phyloP scores from a whole-genome alignment of 2,329 filamentous ascomycete species.

The Arachnopeziza araneosa region DNA sequence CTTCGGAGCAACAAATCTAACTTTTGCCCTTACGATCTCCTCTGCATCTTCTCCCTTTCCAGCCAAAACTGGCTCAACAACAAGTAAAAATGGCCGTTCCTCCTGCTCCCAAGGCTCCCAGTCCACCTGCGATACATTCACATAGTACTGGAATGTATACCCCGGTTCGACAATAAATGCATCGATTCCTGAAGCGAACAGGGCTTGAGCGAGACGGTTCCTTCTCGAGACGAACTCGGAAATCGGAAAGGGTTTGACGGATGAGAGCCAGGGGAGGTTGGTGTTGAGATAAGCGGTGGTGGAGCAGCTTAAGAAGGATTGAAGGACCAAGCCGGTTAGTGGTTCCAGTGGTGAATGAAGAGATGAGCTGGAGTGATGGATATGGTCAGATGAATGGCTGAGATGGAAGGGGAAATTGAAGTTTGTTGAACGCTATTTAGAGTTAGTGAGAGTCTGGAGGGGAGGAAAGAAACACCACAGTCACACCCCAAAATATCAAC shows the following conservation, averaged over 20 bases:
- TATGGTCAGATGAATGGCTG: too few species aligned
- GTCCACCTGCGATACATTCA: slow-evolving; percentile 53
- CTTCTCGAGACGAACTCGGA: slow-evolving; percentile 49
- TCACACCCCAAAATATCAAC: too few species aligned
- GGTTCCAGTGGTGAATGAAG: too few species aligned
- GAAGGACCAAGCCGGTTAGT: too few species aligned
- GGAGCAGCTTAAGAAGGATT: slow-evolving; percentile 25
- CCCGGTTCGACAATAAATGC: slow-evolving; percentile 59
- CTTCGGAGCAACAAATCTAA: slow-evolving; percentile 51
- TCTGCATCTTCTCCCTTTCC: slow-evolving; percentile 16
- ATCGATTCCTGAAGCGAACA: slow-evolving; percentile 46
- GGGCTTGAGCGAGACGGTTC: slow-evolving; percentile 47
- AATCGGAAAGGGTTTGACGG: slow-evolving; percentile 39
- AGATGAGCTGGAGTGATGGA: too few species aligned
- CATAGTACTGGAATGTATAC: slow-evolving; percentile 60
- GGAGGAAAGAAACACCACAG: too few species aligned
- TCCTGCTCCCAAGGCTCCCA: slow-evolving; percentile 64
- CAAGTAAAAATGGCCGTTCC: slow-evolving; percentile 58
- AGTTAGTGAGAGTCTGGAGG: too few species aligned
- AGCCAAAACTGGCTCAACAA: slow-evolving; percentile 44
- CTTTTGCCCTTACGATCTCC: slow-evolving; percentile 45
- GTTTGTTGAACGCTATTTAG: too few species aligned
- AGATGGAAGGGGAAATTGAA: too few species aligned
- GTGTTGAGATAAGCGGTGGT: slow-evolving; percentile 42
- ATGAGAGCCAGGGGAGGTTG: slow-evolving; percentile 46